phyloP scores from a whole-genome alignment of 768 basidiomycete genomes.

The Pisolithus tinctorius region DNA sequence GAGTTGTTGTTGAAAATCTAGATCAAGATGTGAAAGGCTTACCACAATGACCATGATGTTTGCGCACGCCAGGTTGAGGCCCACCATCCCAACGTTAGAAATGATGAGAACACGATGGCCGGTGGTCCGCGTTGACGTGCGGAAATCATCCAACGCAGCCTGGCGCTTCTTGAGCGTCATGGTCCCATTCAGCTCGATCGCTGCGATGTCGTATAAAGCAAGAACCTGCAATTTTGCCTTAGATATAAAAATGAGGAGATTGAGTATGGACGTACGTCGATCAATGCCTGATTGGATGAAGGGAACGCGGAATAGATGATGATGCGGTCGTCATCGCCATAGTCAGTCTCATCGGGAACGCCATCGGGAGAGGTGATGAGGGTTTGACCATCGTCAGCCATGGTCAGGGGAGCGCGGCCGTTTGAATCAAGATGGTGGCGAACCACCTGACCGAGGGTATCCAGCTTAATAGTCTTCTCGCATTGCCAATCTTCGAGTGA shows the following conservation, averaged over 20 bases:
- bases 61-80: constrained; percentile 11
- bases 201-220: constrained; percentile 1
- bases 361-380: background rate
- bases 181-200: background rate
- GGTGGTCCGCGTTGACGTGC: background rate
- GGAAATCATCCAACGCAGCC: background rate
- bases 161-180: background rate
- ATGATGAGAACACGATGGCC: constrained; percentile 9
- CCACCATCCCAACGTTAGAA: constrained; percentile 9
- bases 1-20: too few species aligned
- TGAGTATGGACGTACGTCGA: constrained; percentile 2
- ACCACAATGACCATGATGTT: constrained; percentile 11
- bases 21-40: background rate
- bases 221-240: too few species aligned
- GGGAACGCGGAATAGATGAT: constrained; percentile 11
- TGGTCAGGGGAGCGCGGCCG: background rate
- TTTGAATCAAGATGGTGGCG: background rate
- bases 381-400: background rate
- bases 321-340: constrained; percentile 4
- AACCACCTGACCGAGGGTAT: background rate
- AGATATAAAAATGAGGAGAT: background rate
- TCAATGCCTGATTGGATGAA: background rate
- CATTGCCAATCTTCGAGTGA: background rate
- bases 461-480: constrained; percentile 3
- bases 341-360: background rate